phyloP scores from a whole-genome alignment of 257 asterid genomes.

The Cordia subcordata region DNA sequence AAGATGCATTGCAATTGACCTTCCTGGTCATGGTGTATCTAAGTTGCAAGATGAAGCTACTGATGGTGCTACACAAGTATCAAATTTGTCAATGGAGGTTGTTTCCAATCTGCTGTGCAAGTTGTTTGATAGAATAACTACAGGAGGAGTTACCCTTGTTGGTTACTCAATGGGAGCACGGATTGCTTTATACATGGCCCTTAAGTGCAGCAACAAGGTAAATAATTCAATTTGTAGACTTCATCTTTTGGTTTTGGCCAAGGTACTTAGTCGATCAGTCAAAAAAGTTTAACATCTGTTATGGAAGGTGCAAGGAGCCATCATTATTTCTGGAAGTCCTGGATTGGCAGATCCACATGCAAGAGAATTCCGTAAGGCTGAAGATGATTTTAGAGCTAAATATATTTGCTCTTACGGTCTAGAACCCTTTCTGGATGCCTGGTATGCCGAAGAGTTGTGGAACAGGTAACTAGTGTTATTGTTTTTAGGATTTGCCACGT shows the following conservation, averaged over 20 bases:
- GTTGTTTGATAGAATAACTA: constrained; percentile 42
- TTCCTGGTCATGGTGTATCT: constrained; percentile 93
- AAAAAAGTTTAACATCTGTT: constrained; percentile 8
- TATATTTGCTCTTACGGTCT: constrained; percentile 65
- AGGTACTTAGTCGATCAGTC: constrained; percentile 1
- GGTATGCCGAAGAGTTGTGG: constrained; percentile 92
- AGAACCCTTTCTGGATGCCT: constrained; percentile 52
- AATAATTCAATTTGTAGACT: neutral
- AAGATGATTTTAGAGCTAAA: constrained; percentile 81
- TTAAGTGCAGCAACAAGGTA: constrained; percentile 67
- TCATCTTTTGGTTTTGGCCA: neutral
- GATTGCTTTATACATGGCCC: constrained; percentile 68
- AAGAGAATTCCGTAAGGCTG: constrained; percentile 58
- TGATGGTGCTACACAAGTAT: constrained; percentile 22
- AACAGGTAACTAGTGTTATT: constrained; percentile 43
- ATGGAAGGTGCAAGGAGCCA: constrained; percentile 67
- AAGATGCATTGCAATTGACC: constrained; percentile 81
- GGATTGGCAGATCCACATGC: constrained; percentile 63
- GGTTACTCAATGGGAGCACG: constrained; percentile 99
- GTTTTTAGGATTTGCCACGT: neutral
- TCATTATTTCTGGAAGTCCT: constrained; percentile 89
- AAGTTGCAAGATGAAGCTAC: constrained; percentile 32
- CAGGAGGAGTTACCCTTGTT: constrained; percentile 57
- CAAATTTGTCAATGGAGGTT: constrained; percentile 57
- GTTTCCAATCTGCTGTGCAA: constrained; percentile 48